phyloP scores from a whole-genome alignment of 139 green algal species.

The Chlorella sorokiniana region DNA sequence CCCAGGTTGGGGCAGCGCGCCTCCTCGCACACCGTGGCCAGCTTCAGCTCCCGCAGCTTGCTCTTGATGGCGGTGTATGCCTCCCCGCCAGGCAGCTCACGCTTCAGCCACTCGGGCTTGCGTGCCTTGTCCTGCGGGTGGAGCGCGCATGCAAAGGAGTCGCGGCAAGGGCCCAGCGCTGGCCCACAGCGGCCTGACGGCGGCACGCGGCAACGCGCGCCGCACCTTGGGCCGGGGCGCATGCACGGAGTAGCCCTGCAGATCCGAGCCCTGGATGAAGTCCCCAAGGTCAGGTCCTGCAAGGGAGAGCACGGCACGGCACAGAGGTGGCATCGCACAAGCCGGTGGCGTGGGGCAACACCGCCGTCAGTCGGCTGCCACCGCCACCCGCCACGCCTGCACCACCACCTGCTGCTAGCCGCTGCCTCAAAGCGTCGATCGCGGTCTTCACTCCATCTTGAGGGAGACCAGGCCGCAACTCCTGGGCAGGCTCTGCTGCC shows the following conservation, averaged over 20 bases:
- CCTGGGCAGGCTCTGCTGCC: constrained; percentile 18
- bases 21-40: constrained; percentile 96
- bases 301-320: not conserved
- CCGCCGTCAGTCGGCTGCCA: not conserved
- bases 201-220: not conserved
- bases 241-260: constrained; percentile 75
- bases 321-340: too few relatives aligned
- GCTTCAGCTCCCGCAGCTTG: constrained; percentile 95
- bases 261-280: constrained; percentile 63
- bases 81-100: constrained; percentile 84
- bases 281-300: constrained; percentile 76
- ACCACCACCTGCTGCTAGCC: constrained; percentile 47
- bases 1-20: constrained; percentile 96
- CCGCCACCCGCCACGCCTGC: not conserved
- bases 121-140: constrained; percentile 70
- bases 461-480: not conserved
- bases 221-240: constrained; percentile 79
- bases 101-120: constrained; percentile 99
- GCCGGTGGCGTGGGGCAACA: not conserved
- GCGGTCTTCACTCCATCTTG: constrained; percentile 1
- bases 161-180: not conserved
- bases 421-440: constrained; percentile 38
- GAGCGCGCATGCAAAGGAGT: not conserved
- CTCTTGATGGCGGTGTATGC: constrained; percentile 84
- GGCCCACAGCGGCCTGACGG: not conserved